phyloP scores from a whole-genome alignment of 768 basidiomycete genomes.

The Lactifluus subvellereus region DNA sequence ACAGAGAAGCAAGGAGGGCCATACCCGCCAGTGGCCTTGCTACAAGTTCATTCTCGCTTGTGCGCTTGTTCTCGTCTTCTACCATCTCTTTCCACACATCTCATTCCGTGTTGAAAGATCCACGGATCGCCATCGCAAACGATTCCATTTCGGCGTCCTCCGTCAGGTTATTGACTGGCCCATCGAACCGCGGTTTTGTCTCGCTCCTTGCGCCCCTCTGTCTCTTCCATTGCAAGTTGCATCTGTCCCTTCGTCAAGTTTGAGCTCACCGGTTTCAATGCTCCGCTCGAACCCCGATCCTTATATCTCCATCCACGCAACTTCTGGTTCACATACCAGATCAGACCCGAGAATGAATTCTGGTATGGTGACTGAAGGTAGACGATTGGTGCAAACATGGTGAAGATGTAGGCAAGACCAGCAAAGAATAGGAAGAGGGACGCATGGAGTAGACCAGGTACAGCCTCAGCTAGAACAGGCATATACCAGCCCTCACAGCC shows the following conservation, averaged over 20 bases:
- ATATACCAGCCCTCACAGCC: conserved; percentile 39
- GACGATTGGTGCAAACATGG: conserved; percentile 1
- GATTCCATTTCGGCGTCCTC: not conserved
- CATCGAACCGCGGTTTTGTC: not conserved
- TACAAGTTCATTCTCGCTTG: no score
- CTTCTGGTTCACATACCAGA: not conserved
- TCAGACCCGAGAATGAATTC: not conserved
- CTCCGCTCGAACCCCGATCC: not conserved
- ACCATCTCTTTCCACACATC: not conserved
- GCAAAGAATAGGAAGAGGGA: no score
- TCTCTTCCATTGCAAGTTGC: conserved; percentile 6
- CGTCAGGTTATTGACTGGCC: not conserved
- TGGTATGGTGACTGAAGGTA: conserved; percentile 14
- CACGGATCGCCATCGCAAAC: not conserved
- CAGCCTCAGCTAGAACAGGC: conserved; percentile 34
- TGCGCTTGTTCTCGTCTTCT: not conserved
- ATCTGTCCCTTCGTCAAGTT: not conserved
- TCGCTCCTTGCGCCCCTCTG: not conserved
- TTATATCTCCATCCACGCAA: not conserved
- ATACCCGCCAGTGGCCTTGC: not conserved
- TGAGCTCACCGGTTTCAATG: not conserved
- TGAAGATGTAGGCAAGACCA: conserved; percentile 9
- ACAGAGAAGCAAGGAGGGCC: not conserved
- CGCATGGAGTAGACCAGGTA: no score
- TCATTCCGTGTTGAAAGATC: conserved; percentile 12